Evolutionary conservation across 208 protist genomes (phyloP), one percentile per base, ranked within the genome.

Genomic region (Crithidia bombi): DNA sequence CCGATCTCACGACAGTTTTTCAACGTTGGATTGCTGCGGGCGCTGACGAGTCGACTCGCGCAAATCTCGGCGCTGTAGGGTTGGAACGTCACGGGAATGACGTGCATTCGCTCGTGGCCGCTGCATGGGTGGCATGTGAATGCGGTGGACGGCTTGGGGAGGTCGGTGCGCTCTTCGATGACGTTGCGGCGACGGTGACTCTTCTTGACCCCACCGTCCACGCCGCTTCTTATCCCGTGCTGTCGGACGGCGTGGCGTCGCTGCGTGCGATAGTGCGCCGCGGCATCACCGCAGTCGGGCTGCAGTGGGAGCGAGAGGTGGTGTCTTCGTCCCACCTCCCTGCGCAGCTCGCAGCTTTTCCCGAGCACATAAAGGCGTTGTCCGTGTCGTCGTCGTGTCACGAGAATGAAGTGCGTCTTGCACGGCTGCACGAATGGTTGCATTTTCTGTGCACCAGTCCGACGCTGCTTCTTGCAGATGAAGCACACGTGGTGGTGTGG

Each of bases 391-490:
- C n/a, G n/a, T n/a, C 19, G 38, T 41, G 38, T 6, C 38, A 41
- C 14, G 14, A 23, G 44, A 49, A 49, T 49, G n/a, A n/a, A 6
- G 17, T 36, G 6, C 15, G 1, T 10, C 32, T 65, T 30, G 57
- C 44, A 38, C 59, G 51, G 0, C 51, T 75, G 36, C 50, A 23
- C 17, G 35, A 49, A 5, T 75, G 69, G 61, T 14, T 69, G 6
- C 41, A 56, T 10, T 61, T 75, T 14, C 51, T 75, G 11, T 54
- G 69, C 52, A 49, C 43, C 41, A 64, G 61, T 43, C 69, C 69
- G 5, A 32, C 61, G 21, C 4, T 14, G 19, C 43, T 75, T 15
- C 1, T 75, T 28, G 59, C 50, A 9, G 26, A 75, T 15, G 61
- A 75, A 46, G 26, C 32, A 17, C 33, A 30, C 47, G 52, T 38